Conservation (phyloP, 2,329 filamentous ascomycete genomes). For the Lachnellula hyalina region DNA sequence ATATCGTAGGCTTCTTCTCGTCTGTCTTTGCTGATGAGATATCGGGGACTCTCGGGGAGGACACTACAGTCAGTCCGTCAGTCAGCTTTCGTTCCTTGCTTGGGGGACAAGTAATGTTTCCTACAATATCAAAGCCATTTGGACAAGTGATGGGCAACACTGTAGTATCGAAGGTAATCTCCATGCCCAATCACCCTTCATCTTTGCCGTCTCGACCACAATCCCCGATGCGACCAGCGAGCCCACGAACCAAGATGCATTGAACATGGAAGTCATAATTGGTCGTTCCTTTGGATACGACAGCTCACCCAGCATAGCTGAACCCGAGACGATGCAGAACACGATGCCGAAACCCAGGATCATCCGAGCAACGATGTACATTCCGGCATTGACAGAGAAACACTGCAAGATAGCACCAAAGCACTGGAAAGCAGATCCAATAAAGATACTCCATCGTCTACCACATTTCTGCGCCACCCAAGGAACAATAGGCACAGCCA, state of each 20-base stretch:
- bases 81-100: background rate
- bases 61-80: conserved; percentile 26
- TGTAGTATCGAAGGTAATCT: conserved; percentile 40
- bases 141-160: conserved; percentile 19
- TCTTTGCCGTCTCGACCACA: conserved; percentile 39
- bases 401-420: conserved; percentile 51
- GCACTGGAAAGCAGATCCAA: conserved; percentile 51
- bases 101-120: background rate
- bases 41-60: conserved; percentile 52
- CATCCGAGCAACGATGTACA: conserved; percentile 48
- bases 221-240: conserved; percentile 39
- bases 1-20: conserved; percentile 52
- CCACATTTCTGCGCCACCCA: conserved; percentile 45
- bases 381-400: conserved; percentile 33
- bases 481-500: conserved; percentile 47
- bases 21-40: conserved; percentile 52
- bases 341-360: conserved; percentile 48
- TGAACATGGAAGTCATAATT: conserved; percentile 49
- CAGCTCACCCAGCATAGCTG: conserved; percentile 49
- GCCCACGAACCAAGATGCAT: conserved; percentile 47
- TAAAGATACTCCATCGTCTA: conserved; percentile 46
- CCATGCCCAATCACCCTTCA: conserved; percentile 37
- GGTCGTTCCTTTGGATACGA: conserved; percentile 49
- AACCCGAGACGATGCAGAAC: conserved; percentile 46
- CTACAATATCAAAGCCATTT: conserved; percentile 15